Conservation (phyloP, 129 eudicot genomes). For the Centrapalus pauciflorus region DNA sequence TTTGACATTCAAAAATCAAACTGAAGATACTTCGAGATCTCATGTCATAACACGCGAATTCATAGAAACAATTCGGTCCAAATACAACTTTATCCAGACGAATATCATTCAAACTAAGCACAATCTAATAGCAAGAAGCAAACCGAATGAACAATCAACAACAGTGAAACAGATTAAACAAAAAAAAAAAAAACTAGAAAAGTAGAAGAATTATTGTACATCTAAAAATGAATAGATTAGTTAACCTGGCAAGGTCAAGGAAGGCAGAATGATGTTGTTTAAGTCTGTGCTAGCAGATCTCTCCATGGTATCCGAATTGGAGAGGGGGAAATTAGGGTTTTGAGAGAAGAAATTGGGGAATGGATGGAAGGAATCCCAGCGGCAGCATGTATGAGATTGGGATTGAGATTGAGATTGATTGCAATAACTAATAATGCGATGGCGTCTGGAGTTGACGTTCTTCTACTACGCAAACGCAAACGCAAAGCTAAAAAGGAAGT, state of each 20-base stretch:
- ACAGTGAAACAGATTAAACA: background rate
- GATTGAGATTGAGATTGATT: too few species aligned
- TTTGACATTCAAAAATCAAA: background rate
- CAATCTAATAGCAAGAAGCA: background rate
- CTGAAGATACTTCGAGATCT: constrained; percentile 14
- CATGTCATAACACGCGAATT: constrained; percentile 7
- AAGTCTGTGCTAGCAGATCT: constrained; percentile 20
- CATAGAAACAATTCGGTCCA: background rate
- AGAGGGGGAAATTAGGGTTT: constrained; percentile 20
- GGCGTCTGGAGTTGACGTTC: constrained; percentile 32
- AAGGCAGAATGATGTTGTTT: background rate
- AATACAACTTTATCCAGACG: background rate
- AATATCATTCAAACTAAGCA: background rate
- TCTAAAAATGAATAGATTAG: background rate
- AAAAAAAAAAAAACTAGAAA: background rate
- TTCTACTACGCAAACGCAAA: constrained; percentile 29
- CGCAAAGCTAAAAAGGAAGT: constrained; percentile 31
- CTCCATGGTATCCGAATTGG: constrained; percentile 1
- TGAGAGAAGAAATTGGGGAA: background rate
- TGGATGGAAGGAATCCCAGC: constrained; percentile 16
- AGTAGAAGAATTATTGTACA: background rate
- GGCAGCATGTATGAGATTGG: too few species aligned
- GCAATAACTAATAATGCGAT: constrained; percentile 1
- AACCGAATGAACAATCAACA: background rate
- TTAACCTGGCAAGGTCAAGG: constrained; percentile 20